Evolutionary conservation across 2,329 filamentous ascomycete species (phyloP).

Genomic region (Juglanconis juglandina): DNA sequence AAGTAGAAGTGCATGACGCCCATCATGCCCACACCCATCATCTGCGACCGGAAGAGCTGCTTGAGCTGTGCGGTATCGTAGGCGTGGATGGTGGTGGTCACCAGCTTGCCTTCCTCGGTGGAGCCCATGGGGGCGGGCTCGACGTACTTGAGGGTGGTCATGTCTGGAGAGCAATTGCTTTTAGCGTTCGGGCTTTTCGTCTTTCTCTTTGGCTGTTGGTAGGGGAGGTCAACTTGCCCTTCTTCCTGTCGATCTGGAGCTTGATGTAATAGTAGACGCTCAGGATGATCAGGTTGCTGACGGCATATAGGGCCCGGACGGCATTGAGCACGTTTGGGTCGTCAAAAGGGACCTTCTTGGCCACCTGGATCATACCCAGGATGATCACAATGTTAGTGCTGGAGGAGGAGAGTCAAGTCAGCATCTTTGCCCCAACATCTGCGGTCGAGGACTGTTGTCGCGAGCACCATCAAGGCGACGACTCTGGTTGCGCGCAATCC

Average conservation of each 20-base stretch:
- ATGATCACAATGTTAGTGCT: conserved; percentile 94
- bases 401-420: conserved; percentile 26
- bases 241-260: conserved; percentile 88
- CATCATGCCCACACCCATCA: conserved; percentile 99
- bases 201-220: too few species aligned
- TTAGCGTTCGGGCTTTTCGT: not conserved
- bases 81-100: conserved; percentile 93
- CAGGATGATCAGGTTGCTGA: conserved; percentile 77
- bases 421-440: not conserved
- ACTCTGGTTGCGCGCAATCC: not conserved
- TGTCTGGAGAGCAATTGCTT: conserved; percentile 53
- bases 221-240: conserved; percentile 61
- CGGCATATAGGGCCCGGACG: conserved; percentile 52
- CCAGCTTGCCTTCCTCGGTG: conserved; percentile 88
- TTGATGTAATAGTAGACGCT: conserved; percentile 83
- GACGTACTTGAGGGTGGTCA: conserved; percentile 98
- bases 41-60: conserved; percentile 79
- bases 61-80: conserved; percentile 89
- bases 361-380: conserved; percentile 96
- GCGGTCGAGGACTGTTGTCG: not conserved
- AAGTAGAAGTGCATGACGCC: conserved; percentile 97
- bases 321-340: conserved; percentile 63
- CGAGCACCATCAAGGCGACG: not conserved
- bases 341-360: conserved; percentile 93
- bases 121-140: conserved; percentile 93